Base-by-base conservation (phyloP, 768 basidiomycete species). In the Clitopilus passeckerianus region DNA sequence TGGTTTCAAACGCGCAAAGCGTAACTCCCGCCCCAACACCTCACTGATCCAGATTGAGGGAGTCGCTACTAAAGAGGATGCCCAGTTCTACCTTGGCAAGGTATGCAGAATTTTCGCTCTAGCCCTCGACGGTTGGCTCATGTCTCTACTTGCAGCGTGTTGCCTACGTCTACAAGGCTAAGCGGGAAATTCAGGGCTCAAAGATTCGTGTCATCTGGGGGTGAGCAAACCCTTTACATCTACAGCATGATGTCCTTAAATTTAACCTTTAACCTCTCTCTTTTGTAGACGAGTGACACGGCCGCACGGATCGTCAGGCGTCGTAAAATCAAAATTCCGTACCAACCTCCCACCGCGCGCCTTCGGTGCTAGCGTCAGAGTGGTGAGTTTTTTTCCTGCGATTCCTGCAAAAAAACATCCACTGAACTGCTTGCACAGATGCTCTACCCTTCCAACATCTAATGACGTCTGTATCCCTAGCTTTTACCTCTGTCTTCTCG, bases 151-250 rank as follows among this genome's bases (percentile, higher is more conserved):
- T 43, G 22, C 67, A 97, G 95, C 91, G 96, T 67, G 84, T 99
- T 63, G 97, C 97, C 61, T 99, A 89, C 77, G 95, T 99, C 66
- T 99, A 99, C 88, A 91, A 89, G 73, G 96, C 95, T 61, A 95
- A 97, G 84, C 83, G 86, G 74, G 92, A 93, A 77, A 85, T 96
- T 65, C 88, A 89, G 74, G 97, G 97, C 61, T 91, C 93, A 66
- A 95, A 95, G 77, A 81, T 98, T 71, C 91, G 97, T 66, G 93
- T 98, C 63, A 98, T 98, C 81, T 98, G 95, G 95, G 97, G 95
- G 92, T 93, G 68, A 70, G 87, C 79, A 24, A 22, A 30, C 8
- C 27, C 27, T 30, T 30, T 30, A 4, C 7, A 30, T 30, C n/a
- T n/a, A n/a, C n/a, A n/a, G n/a, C n/a, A n/a, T n/a, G n/a, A n/a